Evolutionary conservation across 2,329 filamentous ascomycete species (phyloP).

Genomic region (Chrysoporthe deuterocubensis): DNA sequence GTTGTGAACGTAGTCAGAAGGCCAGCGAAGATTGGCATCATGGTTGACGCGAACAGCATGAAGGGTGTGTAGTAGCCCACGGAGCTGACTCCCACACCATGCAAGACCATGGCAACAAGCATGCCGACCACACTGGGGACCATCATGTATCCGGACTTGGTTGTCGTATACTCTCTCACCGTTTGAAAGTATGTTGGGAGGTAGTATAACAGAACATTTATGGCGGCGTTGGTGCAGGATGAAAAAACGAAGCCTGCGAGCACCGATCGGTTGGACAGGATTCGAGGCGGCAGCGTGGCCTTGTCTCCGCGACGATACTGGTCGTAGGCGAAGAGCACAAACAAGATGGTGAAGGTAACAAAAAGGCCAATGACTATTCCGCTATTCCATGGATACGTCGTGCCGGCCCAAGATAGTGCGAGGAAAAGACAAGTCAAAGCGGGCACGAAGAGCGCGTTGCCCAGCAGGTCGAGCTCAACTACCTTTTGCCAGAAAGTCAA

Average conservation of each 20-base stretch:
- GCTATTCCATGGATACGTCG: constrained; percentile 40
- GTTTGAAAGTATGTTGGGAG: constrained; percentile 48
- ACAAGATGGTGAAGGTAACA: constrained; percentile 30
- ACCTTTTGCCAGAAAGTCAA: constrained; percentile 36
- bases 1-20: constrained; percentile 24
- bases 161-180: constrained; percentile 39
- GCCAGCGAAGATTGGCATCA: constrained; percentile 25
- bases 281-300: constrained; percentile 31
- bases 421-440: constrained; percentile 37
- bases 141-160: constrained; percentile 40
- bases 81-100: constrained; percentile 40
- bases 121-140: constrained; percentile 42
- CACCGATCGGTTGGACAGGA: constrained; percentile 36
- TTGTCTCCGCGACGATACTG: constrained; percentile 41
- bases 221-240: constrained; percentile 31
- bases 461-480: constrained; percentile 44
- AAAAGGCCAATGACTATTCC: constrained; percentile 40
- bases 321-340: constrained; percentile 38
- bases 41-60: constrained; percentile 17
- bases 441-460: constrained; percentile 34
- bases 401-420: constrained; percentile 46
- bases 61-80: constrained; percentile 31
- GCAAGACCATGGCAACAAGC: constrained; percentile 41
- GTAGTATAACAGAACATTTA: constrained; percentile 37
- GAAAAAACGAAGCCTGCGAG: constrained; percentile 40